Conservation (phyloP, 2,329 filamentous ascomycete species). For the Penicillium palitans region DNA sequence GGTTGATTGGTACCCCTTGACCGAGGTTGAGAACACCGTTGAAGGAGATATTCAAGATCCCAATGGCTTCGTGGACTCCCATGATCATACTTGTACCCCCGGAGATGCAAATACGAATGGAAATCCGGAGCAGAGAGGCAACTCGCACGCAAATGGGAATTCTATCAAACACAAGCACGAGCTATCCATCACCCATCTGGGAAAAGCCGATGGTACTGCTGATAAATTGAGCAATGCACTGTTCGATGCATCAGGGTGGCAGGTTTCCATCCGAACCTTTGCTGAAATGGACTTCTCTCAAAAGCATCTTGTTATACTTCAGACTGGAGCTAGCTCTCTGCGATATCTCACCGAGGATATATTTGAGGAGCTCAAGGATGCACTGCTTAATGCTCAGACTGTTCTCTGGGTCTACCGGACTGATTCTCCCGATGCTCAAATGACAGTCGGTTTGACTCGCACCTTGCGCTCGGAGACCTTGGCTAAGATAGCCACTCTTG, state of each 20-base stretch:
- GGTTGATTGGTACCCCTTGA: constrained; percentile 24
- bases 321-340: constrained; percentile 18
- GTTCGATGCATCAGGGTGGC: constrained; percentile 7
- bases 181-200: constrained; percentile 20
- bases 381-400: constrained; percentile 20
- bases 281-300: constrained; percentile 12
- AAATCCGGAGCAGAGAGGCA: not conserved
- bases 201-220: constrained; percentile 12
- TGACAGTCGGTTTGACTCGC: constrained; percentile 30
- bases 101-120: not conserved
- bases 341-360: constrained; percentile 12
- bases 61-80: constrained; percentile 1
- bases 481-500: constrained; percentile 27
- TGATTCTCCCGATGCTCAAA: constrained; percentile 27
- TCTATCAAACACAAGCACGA: constrained; percentile 1
- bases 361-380: constrained; percentile 20
- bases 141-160: not conserved
- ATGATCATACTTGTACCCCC: not conserved
- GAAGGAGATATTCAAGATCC: constrained; percentile 7
- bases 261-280: constrained; percentile 8
- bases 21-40: not conserved
- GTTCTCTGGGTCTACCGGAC: constrained; percentile 29
- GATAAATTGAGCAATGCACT: constrained; percentile 14
- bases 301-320: constrained; percentile 23
- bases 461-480: constrained; percentile 29